Evolutionary conservation across 2,329 filamentous ascomycete species (phyloP).

Genomic region (Venturia asperata): DNA sequence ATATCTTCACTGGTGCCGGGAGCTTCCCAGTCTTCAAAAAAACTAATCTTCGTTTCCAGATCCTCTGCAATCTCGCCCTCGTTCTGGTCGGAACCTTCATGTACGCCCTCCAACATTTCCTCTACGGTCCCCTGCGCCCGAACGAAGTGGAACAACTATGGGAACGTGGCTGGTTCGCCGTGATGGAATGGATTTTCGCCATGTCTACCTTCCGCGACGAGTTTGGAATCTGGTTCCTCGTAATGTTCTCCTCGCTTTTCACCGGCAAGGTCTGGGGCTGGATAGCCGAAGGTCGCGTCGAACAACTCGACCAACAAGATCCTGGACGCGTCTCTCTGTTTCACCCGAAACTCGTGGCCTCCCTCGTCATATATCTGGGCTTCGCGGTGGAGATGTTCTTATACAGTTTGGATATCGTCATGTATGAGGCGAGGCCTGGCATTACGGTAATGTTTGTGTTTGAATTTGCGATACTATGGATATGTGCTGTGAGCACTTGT

Average conservation of each 20-base stretch:
- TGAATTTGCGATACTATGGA: conserved; percentile 82
- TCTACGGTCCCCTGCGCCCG: conserved; percentile 82
- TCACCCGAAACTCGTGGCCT: conserved; percentile 72
- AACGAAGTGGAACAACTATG: conserved; percentile 96
- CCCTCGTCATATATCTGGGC: conserved; percentile 66
- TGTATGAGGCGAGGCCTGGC: conserved; percentile 81
- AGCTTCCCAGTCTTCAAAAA: not conserved
- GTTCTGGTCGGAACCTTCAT: conserved; percentile 73
- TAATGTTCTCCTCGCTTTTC: conserved; percentile 91
- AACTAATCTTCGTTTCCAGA: conserved; percentile 43
- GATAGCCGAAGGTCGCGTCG: conserved; percentile 92
- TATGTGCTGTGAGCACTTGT: conserved; percentile 72
- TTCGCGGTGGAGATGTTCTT: conserved; percentile 76
- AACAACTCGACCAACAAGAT: conserved; percentile 90
- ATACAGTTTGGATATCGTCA: conserved; percentile 75
- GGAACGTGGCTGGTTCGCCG: conserved; percentile 95
- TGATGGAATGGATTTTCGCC: conserved; percentile 91
- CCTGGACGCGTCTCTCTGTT: conserved; percentile 83
- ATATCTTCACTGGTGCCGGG: conserved; percentile 28
- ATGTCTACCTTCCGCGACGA: conserved; percentile 99
- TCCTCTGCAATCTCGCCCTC: conserved; percentile 84
- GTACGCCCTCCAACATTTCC: conserved; percentile 79
- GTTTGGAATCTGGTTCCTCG: conserved; percentile 85
- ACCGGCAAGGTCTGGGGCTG: conserved; percentile 97
- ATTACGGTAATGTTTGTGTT: conserved; percentile 99